These are phyloP conservation scores for Phanerodontia chrysosporium DNA, from an alignment of 768 basidiomycete species.

Conservation along the genomic window DNA sequence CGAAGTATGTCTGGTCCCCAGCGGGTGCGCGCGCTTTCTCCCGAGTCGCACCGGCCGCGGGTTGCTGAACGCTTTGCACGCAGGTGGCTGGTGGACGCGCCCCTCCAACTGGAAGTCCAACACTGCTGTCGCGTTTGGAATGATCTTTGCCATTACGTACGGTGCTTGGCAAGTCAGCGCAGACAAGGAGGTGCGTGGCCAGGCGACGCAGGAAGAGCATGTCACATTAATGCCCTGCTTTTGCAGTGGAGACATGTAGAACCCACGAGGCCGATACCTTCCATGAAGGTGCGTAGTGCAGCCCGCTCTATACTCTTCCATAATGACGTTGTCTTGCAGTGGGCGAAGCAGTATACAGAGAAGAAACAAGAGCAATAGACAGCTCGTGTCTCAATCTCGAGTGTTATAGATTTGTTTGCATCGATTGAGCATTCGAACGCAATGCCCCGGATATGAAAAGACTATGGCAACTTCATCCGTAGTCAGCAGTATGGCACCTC, in stretches of 20 bases:
- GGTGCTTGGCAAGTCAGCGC: conserved; percentile 72
- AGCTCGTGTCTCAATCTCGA: background rate
- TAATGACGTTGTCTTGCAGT: conserved; percentile 27
- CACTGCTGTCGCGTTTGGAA: conserved; percentile 68
- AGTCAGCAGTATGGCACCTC: too few species aligned
- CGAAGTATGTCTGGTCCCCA: conserved; percentile 94
- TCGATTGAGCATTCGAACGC: too few species aligned
- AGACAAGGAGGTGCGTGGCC: conserved; percentile 64
- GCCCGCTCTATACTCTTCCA: background rate
- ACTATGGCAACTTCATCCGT: too few species aligned
- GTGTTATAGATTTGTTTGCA: background rate
- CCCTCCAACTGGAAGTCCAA: conserved; percentile 88
- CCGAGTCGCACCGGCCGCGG: conserved; percentile 7
- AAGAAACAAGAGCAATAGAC: conserved; percentile 9
- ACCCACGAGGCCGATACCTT: conserved; percentile 72
- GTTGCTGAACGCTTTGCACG: conserved; percentile 1
- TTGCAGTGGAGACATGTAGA: conserved; percentile 52
- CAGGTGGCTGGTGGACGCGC: conserved; percentile 95
- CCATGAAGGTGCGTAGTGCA: conserved; percentile 56
- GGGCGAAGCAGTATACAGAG: conserved; percentile 47
- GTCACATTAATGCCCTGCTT: background rate
- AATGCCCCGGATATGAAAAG: too few species aligned
- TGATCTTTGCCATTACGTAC: conserved; percentile 64
- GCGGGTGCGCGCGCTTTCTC: conserved; percentile 52
- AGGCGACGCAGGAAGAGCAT: background rate